These are phyloP conservation scores for Eucalyptus cloeziana DNA, from an alignment of 345 rosid species.

Conservation along the genomic window DNA sequence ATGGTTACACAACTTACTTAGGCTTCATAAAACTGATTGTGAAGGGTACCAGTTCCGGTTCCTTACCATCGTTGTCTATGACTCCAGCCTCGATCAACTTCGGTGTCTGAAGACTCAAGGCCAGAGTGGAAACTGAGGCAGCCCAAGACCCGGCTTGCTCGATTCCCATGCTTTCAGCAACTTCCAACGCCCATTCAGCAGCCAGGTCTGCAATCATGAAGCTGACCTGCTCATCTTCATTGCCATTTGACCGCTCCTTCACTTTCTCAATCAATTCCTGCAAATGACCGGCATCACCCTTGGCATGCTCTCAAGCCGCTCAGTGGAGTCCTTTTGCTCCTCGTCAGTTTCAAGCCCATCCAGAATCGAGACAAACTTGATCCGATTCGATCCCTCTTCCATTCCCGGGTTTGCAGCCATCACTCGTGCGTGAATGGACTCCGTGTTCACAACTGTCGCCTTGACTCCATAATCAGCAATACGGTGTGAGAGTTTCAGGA, in stretches of 20 bases:
- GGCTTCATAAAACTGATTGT: background rate
- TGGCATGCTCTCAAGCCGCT: background rate
- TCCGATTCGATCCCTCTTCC: background rate
- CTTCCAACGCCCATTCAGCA: conserved; percentile 3
- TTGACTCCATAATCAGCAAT: background rate
- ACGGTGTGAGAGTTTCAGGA: background rate
- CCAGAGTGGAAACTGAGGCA: conserved; percentile 1
- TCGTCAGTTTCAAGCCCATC: background rate
- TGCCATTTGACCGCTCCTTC: background rate
- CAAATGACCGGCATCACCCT: conserved; percentile 7
- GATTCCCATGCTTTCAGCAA: conserved; percentile 1
- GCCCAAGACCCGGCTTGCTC: background rate
- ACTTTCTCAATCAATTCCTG: background rate
- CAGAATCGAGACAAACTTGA: background rate
- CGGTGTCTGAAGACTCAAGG: background rate
- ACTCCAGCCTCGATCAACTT: conserved; percentile 7
- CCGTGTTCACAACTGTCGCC: background rate
- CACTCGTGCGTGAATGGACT: background rate
- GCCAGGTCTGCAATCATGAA: conserved; percentile 2
- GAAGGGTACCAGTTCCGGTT: background rate
- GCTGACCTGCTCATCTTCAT: background rate
- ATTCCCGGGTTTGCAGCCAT: background rate
- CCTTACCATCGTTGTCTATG: conserved; percentile 1
- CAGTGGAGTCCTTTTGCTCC: background rate
- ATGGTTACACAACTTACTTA: background rate